Evolutionary conservation across 495 filamentous ascomycete genomes (phyloP).

Genomic region (Tuber aestivum): DNA sequence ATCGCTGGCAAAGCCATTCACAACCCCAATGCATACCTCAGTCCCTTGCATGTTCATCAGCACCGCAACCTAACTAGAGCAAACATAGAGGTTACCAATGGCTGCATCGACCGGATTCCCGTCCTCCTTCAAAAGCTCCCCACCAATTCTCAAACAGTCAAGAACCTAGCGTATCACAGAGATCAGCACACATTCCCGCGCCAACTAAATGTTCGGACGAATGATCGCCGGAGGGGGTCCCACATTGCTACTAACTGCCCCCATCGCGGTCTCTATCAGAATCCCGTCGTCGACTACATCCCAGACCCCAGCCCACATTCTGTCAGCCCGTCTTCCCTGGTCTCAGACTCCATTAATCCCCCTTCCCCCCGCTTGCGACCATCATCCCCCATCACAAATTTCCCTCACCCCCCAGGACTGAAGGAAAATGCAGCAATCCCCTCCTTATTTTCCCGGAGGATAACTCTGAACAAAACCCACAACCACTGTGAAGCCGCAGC

Average conservation of each 20-base stretch:
- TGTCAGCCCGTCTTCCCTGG: not conserved
- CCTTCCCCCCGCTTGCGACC: not conserved
- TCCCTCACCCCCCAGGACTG: not conserved
- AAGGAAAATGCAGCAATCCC: slow-evolving; percentile 19
- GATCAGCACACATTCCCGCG: not conserved
- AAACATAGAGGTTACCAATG: slow-evolving; percentile 27
- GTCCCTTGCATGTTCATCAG: slow-evolving; percentile 22
- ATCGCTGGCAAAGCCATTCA: slow-evolving; percentile 40
- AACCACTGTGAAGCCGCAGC: slow-evolving; percentile 16
- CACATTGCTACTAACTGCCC: slow-evolving; percentile 39
- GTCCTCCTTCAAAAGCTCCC: slow-evolving; percentile 37
- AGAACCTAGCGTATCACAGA: not conserved
- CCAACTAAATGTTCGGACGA: not conserved
- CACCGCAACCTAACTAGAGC: not conserved
- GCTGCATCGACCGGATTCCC: slow-evolving; percentile 41
- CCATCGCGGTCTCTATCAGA: slow-evolving; percentile 30
- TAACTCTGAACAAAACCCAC: slow-evolving; percentile 25
- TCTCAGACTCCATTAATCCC: not conserved
- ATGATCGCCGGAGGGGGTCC: not conserved
- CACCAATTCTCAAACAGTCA: slow-evolving; percentile 37
- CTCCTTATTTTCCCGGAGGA: slow-evolving; percentile 31
- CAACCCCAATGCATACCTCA: slow-evolving; percentile 35
- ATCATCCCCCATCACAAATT: no score
- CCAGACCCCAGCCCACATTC: not conserved
- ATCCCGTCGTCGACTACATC: slow-evolving; percentile 20